A percentile compares a stretch with the other conserved stretches of the same genome.
Evolutionary conservation across 345 rosid genomes (phyloP).

Genomic region (Moricandia arvensis): DNA sequence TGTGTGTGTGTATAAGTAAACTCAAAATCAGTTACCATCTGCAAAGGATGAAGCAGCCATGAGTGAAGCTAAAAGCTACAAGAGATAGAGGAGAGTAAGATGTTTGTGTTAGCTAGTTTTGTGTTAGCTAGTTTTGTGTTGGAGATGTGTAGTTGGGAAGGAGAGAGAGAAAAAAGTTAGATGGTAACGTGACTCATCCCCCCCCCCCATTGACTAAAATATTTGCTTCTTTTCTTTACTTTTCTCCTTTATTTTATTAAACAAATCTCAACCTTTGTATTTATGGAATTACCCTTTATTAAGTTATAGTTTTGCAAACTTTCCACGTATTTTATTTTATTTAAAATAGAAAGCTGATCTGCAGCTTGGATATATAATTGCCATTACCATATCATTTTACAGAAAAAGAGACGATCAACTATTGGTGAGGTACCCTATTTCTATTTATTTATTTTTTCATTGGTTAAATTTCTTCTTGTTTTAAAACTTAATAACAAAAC

Average conservation of each 20-base stretch:
- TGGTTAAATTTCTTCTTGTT: no score
- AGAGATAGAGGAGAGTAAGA: conserved; percentile 20
- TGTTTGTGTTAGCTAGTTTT: not conserved
- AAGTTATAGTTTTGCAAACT: not conserved
- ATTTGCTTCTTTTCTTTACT: conserved; percentile 1
- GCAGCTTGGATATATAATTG: not conserved
- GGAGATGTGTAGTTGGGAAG: conserved; percentile 10
- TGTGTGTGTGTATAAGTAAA: not conserved
- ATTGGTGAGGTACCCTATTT: no score
- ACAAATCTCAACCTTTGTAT: not conserved
- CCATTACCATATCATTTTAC: no score
- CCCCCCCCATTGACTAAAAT: conserved; percentile 14
- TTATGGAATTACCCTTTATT: not conserved
- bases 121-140: not conserved
- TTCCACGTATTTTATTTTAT: not conserved
- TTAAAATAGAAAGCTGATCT: not conserved
- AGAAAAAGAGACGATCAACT: no score
- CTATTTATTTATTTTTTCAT: no score
- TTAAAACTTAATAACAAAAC: no score
- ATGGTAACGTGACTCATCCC: conserved; percentile 10
- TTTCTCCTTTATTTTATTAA: not conserved
- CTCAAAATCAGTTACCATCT: conserved; percentile 24
- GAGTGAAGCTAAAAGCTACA: conserved; percentile 31
- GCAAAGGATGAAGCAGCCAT: conserved; percentile 32
- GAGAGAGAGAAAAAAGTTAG: conserved; percentile 17